A percentile compares a stretch with the other conserved stretches of the same genome.
Evolutionary conservation across 768 basidiomycete genomes (phyloP).

Genomic region (Tricholoma bakamatsutake): DNA sequence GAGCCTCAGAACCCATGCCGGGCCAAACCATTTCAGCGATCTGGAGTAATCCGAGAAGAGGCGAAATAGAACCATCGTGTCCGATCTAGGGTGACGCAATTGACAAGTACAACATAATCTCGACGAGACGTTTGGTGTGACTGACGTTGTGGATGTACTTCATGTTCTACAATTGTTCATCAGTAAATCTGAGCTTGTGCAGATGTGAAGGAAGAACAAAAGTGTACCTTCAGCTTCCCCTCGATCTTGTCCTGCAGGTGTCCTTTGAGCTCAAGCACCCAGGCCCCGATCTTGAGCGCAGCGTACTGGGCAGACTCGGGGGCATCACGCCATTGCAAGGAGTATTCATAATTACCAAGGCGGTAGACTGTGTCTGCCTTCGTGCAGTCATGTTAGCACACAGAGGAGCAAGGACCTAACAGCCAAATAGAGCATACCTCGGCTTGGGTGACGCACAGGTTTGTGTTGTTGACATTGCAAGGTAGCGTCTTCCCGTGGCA

Average conservation of each 20-base stretch:
- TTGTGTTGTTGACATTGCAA: conserved; percentile 39
- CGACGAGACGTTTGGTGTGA: neutral
- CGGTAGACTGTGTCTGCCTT: conserved; percentile 48
- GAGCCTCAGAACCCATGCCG: conserved; percentile 47
- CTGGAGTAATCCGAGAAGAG: conserved; percentile 44
- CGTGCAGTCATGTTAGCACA: neutral
- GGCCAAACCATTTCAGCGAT: conserved; percentile 49
- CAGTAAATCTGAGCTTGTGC: neutral
- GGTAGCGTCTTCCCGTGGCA: conserved; percentile 42
- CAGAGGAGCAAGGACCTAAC: neutral
- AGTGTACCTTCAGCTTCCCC: conserved; percentile 28
- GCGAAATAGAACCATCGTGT: conserved; percentile 45
- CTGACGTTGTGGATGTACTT: conserved; percentile 40
- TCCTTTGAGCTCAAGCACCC: conserved; percentile 38
- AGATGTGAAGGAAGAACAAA: neutral
- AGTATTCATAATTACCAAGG: conserved; percentile 59
- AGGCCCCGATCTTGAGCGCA: conserved; percentile 40
- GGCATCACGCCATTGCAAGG: conserved; percentile 43
- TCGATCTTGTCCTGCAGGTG: conserved; percentile 33
- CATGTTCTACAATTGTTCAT: conserved; percentile 4
- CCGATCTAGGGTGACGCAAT: conserved; percentile 25
- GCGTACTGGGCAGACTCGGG: conserved; percentile 37
- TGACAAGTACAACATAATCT: neutral
- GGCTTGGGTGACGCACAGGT: conserved; percentile 37
- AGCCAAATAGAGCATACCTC: conserved; percentile 18